A percentile compares a stretch with the other conserved stretches of the same genome.
These are phyloP conservation scores for Suhomyces bribrorum DNA, from an alignment of 1,139 yeast species.

Conservation along the genomic window DNA sequence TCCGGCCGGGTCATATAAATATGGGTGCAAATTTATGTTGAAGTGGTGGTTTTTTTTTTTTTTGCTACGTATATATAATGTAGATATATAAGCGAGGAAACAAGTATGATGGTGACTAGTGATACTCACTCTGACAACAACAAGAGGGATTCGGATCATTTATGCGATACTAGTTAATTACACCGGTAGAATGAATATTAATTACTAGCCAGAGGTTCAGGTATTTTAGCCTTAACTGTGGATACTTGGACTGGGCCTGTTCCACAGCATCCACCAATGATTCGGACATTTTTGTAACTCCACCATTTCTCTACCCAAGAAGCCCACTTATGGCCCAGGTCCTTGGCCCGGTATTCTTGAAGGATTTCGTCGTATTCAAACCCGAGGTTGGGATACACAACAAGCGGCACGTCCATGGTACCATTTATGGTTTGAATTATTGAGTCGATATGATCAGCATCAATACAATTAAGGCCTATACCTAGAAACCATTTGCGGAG, in stretches of 20 bases:
- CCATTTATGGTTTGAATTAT: slow-evolving; percentile 21
- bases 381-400: slow-evolving; percentile 61
- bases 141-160: no score
- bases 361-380: slow-evolving; percentile 44
- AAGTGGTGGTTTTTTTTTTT: no score
- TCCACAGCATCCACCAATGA: slow-evolving; percentile 63
- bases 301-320: slow-evolving; percentile 36
- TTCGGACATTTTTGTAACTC: slow-evolving; percentile 28
- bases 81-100: no score
- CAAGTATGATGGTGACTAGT: no score
- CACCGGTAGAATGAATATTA: no score
- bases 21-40: background rate
- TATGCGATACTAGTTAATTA: no score
- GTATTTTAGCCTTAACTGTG: no score
- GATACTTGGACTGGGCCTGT: slow-evolving; percentile 52
- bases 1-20: background rate
- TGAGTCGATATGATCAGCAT: slow-evolving; percentile 24
- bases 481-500: slow-evolving; percentile 26
- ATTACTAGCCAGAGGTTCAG: no score
- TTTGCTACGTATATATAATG: no score
- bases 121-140: no score
- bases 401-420: slow-evolving; percentile 26
- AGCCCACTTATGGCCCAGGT: slow-evolving; percentile 29
- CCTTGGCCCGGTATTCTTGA: slow-evolving; percentile 19
- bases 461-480: slow-evolving; percentile 45